Evolutionary conservation across 441 rosid genomes (phyloP).

Genomic region (Arabidopsis hybrid): DNA sequence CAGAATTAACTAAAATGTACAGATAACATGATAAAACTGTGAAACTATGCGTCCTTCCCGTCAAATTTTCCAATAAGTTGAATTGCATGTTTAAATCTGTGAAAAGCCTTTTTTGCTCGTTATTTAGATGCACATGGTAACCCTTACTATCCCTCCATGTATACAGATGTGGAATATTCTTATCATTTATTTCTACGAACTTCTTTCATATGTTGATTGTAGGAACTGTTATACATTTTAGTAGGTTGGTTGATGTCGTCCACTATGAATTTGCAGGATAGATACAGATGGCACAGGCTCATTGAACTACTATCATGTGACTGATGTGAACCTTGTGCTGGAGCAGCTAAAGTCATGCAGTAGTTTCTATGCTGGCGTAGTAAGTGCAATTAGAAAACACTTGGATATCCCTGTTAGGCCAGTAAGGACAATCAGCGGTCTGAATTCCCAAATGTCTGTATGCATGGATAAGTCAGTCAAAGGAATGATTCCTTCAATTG

Average conservation of each 20-base stretch:
- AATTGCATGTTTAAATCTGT: slow-evolving; percentile 28
- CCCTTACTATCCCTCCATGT: slow-evolving; percentile 21
- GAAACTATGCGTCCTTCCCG: no score
- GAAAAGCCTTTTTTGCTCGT: slow-evolving; percentile 24
- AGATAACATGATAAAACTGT: no score
- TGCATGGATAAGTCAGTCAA: slow-evolving; percentile 42
- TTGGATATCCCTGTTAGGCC: slow-evolving; percentile 61
- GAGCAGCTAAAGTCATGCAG: slow-evolving; percentile 71
- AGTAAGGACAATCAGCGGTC: slow-evolving; percentile 48
- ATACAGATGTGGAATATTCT: slow-evolving; percentile 24
- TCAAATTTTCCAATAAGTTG: slow-evolving; percentile 16
- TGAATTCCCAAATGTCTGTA: slow-evolving; percentile 48
- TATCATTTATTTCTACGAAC: slow-evolving; percentile 10
- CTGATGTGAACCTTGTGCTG: slow-evolving; percentile 65
- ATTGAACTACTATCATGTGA: slow-evolving; percentile 66
- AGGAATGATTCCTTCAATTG: slow-evolving; percentile 46
- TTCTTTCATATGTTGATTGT: slow-evolving; percentile 29
- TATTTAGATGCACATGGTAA: slow-evolving; percentile 17
- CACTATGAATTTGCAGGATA: slow-evolving; percentile 66
- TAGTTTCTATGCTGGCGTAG: slow-evolving; percentile 56
- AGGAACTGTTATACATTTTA: slow-evolving; percentile 31
- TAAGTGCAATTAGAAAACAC: slow-evolving; percentile 67
- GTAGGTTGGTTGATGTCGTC: slow-evolving; percentile 39
- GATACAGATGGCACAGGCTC: slow-evolving; percentile 62
- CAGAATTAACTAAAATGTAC: no score